A percentile compares a stretch with the other conserved stretches of the same genome.
Conservation (phyloP, 2,329 filamentous ascomycete species). For the Calonectria naviculata region DNA sequence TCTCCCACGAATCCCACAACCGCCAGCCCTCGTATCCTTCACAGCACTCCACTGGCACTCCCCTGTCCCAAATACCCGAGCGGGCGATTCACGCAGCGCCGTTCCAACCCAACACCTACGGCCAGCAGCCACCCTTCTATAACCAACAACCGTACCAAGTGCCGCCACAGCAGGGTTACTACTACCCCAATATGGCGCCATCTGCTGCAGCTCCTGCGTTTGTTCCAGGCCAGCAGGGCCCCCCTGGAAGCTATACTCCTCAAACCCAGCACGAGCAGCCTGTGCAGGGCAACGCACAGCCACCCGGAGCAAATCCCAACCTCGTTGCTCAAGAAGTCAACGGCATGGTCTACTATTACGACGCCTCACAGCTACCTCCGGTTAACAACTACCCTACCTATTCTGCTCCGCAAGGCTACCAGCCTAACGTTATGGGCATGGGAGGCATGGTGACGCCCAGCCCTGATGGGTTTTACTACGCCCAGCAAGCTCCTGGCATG, state of each 20-base stretch:
- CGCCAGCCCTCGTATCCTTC: constrained; percentile 77
- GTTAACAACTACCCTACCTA: constrained; percentile 61
- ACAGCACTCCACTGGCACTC: constrained; percentile 80
- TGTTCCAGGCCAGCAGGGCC: constrained; percentile 63
- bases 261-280: constrained; percentile 53
- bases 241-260: constrained; percentile 54
- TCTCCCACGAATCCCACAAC: constrained; percentile 69
- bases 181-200: constrained; percentile 72
- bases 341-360: constrained; percentile 96
- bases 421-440: constrained; percentile 73
- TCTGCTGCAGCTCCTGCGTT: constrained; percentile 64
- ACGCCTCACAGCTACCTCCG: constrained; percentile 76
- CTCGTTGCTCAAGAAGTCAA: constrained; percentile 88
- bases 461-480: constrained; percentile 78
- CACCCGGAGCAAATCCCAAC: constrained; percentile 49
- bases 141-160: constrained; percentile 59
- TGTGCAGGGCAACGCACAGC: constrained; percentile 44
- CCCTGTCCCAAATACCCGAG: constrained; percentile 92
- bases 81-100: constrained; percentile 90
- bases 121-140: constrained; percentile 66
- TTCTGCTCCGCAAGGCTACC: constrained; percentile 63
- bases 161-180: constrained; percentile 69
- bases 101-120: constrained; percentile 82
- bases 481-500: constrained; percentile 65
- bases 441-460: constrained; percentile 82